These are phyloP conservation scores for Asterella californica DNA, from an alignment of 225 moss, liverwort and hornwort species.

Conservation along the genomic window DNA sequence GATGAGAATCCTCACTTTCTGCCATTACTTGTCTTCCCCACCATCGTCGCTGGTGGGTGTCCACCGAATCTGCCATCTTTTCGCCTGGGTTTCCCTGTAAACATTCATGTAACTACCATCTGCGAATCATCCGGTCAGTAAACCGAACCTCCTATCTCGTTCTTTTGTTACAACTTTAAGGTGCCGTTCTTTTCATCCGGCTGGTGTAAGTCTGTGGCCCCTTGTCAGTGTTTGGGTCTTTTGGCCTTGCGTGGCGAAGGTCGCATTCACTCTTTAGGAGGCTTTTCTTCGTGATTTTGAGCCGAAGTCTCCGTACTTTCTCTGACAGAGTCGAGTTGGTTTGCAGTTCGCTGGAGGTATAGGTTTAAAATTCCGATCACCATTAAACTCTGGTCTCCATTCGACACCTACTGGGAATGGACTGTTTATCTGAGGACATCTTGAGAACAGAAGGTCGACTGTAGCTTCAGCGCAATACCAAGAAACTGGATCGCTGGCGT, in stretches of 20 bases:
- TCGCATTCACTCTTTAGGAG: not conserved
- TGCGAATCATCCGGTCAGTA: not conserved
- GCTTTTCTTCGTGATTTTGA: not conserved
- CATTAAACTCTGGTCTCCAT: too few relatives aligned
- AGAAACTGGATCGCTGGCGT: too few relatives aligned
- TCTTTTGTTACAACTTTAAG: not conserved
- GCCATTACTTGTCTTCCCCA: not conserved
- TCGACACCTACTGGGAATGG: too few relatives aligned
- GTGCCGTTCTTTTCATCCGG: not conserved
- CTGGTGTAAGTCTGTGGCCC: not conserved
- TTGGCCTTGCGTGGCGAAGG: too few relatives aligned
- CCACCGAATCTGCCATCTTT: not conserved
- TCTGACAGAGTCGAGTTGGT: not conserved
- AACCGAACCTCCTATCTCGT: not conserved
- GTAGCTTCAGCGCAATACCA: too few relatives aligned
- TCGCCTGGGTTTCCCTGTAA: not conserved
- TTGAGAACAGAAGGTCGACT: too few relatives aligned
- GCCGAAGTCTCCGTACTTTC: not conserved
- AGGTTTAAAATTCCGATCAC: too few relatives aligned
- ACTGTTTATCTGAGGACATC: too few relatives aligned
- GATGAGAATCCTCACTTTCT: not conserved
- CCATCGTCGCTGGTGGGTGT: not conserved
- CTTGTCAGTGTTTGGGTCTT: too few relatives aligned
- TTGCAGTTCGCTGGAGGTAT: not conserved
- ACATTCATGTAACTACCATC: not conserved